Evolutionary conservation across 495 filamentous ascomycete species (phyloP).

Genomic region (Filosporella fistucella): DNA sequence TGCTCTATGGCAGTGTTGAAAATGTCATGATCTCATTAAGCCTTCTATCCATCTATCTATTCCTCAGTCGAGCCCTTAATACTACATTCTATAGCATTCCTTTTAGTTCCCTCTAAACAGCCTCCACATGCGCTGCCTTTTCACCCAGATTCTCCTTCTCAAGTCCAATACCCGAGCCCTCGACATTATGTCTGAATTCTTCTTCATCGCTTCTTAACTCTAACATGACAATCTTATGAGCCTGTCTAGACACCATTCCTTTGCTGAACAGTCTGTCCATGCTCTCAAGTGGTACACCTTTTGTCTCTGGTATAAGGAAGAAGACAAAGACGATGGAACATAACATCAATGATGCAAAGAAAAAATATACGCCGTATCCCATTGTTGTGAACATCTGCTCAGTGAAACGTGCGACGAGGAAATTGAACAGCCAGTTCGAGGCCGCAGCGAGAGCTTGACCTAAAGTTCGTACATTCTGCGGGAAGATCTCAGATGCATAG

Average conservation of each 20-base stretch:
- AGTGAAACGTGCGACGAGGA: slow-evolving; percentile 67
- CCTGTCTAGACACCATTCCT: slow-evolving; percentile 4
- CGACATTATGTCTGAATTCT: slow-evolving; percentile 26
- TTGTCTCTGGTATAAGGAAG: slow-evolving; percentile 48
- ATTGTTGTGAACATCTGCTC: slow-evolving; percentile 71
- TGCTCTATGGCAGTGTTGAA: no score
- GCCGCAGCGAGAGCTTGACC: slow-evolving; percentile 65
- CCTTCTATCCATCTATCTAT: no score
- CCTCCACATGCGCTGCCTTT: slow-evolving; percentile 15
- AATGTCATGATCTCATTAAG: no score
- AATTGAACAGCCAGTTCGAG: slow-evolving; percentile 74
- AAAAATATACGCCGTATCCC: slow-evolving; percentile 73
- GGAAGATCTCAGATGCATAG: slow-evolving; percentile 60
- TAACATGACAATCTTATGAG: slow-evolving; percentile 18
- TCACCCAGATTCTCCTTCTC: slow-evolving; percentile 10
- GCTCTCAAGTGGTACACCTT: slow-evolving; percentile 42
- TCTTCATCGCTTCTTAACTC: slow-evolving; percentile 17
- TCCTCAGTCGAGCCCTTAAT: no score
- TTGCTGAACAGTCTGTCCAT: slow-evolving; percentile 42
- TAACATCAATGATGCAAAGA: slow-evolving; percentile 73
- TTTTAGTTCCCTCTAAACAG: no score
- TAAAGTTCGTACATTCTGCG: slow-evolving; percentile 57
- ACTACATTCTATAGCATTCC: no score
- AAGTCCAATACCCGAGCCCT: slow-evolving; percentile 13
- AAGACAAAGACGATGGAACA: slow-evolving; percentile 60